Evolutionary conservation across 345 rosid species (phyloP), one percentile per base, ranked within the genome.

Genomic region (Alliaria petiolata): DNA sequence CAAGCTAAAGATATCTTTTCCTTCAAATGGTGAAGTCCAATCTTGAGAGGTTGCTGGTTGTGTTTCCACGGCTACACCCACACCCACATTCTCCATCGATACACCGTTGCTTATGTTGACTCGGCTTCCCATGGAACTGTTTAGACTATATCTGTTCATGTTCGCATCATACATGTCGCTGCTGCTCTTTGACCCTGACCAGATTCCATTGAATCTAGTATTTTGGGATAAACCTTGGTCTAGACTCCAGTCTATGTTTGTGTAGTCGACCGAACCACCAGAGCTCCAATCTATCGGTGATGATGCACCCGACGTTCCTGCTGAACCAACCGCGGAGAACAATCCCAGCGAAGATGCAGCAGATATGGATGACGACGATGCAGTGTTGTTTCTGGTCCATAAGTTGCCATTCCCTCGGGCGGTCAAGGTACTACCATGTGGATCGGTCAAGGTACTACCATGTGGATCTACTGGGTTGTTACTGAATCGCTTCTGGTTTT

Each of bases 21-120:
- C 98, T 78, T 84, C 96, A 70, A 92, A 92, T 5, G 98, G 98
- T 3, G 98, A 92, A 4, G 88, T 85, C 98, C 98, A 92, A 17
- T 89, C 98, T 12, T 72, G 85, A 7, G 89, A 79, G 19, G 80
- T 79, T 1, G 83, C 72, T 7, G 84, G 60, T 22, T 85, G 61
- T 44, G 86, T 56, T 70, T 87, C 92, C 0, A 70, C 65, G 13
- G 22, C 65, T 7, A 69, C 67, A 39, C 67, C 69, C 51, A 66
- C 79, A 19, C 73, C 79, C 1, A 54, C 78, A 28, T 86, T 85
- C 69, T 76, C 84, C 58, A 81, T 50, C 4, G 82, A 38, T 16
- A 71, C 69, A 57, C 83, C 72, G 7, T 78, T 85, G 65, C 71
- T 72, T 22, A 74, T 81, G 12, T 76, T 40, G 26, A 79, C 35